Conservation (phyloP, 1,139 yeast species). For the Geotrichum histeridarum region DNA sequence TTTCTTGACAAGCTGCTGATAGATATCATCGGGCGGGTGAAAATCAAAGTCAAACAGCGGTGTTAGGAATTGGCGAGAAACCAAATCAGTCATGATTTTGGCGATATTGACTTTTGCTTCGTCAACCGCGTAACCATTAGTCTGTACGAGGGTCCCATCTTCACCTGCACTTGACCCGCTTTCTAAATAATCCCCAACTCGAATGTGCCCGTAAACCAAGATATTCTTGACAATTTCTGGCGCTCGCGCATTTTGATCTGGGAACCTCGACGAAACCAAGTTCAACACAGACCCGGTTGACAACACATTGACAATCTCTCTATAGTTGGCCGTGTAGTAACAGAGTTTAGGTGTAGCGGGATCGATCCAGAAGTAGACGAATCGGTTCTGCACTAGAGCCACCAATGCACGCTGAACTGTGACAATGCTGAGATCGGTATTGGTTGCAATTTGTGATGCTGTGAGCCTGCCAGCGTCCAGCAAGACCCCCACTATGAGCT, state of each 20-base stretch:
- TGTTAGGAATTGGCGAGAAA: conserved; percentile 56
- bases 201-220: conserved; percentile 57
- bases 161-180: conserved; percentile 34
- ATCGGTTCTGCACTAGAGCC: conserved; percentile 40
- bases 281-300: conserved; percentile 75
- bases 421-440: conserved; percentile 30
- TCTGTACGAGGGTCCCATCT: neutral
- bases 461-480: conserved; percentile 38
- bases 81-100: conserved; percentile 43
- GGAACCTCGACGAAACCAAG: conserved; percentile 45
- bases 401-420: conserved; percentile 39
- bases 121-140: conserved; percentile 24
- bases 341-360: conserved; percentile 38
- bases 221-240: conserved; percentile 75
- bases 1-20: conserved; percentile 26
- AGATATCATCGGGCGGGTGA: conserved; percentile 37
- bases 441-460: conserved; percentile 32
- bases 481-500: conserved; percentile 34
- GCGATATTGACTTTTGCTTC: conserved; percentile 33
- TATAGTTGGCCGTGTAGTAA: conserved; percentile 58
- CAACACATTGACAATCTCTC: conserved; percentile 58
- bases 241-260: conserved; percentile 34
- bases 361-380: conserved; percentile 41
- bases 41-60: conserved; percentile 42
- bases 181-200: conserved; percentile 54